Base-by-base conservation (phyloP, 306 rosid species). In the Citrullus colocynthis region DNA sequence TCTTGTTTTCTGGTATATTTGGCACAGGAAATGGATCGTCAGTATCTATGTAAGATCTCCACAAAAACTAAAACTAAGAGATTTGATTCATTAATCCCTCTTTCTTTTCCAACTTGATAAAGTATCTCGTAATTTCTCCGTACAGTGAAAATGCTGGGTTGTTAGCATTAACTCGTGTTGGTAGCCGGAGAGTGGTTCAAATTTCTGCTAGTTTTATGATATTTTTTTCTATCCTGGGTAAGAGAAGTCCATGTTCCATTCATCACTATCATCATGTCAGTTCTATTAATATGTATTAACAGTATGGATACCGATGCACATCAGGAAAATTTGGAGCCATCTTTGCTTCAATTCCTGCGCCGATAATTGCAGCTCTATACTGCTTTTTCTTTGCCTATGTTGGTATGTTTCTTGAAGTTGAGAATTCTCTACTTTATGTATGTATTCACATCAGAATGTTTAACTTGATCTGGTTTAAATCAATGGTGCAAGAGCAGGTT, bases 301-400 rank as follows among this genome's bases (percentile, higher is more conserved):
- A 39, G 4, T 20, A 49, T 48, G 62, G 24, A 74, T 51, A 21
- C 11, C 4, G 15, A 52, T 51, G 30, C 18, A 0, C 18, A 24
- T 83, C 78, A 94, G 98, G 96, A 77, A 94, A 94, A 87, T 94
- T 94, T 32, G 98, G 98, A 84, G 98, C 98, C 4, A 90, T 94
- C 66, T 94, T 94, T 75, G 98, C 98, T 86, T 94, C 98, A 62
- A 91, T 94, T 82, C 98, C 98, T 34, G 90, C 91, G 24, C 93
- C 98, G 18, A 94, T 94, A 75, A 73, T 94, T 73, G 97, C 91
- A 77, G 97, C 97, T 55, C 84, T 90, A 60, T 94, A 91, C 62
- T 94, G 98, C 84, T 86, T 94, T 80, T 91, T 94, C 96, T 94
- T 94, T 79, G 98, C 98, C 82, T 94, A 91, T 61, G 97, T 91